Conservation (phyloP, 1,139 yeast genomes). For the Magnusiomyces sp. region DNA sequence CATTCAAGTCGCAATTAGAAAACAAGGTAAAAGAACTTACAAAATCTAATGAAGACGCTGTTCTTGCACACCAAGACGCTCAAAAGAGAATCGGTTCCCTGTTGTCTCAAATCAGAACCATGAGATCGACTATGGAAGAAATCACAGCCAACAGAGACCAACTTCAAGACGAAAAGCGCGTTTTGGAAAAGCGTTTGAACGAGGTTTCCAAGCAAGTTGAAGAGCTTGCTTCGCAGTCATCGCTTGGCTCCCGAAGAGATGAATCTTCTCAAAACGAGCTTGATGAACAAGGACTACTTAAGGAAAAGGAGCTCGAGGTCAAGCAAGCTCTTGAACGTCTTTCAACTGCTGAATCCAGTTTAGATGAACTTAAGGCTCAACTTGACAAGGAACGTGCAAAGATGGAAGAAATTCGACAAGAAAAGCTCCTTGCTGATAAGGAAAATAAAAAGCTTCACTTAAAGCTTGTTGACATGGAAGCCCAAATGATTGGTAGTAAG, state of each 20-base stretch:
- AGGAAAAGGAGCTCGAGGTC: slow-evolving; percentile 9
- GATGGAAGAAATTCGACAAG: slow-evolving; percentile 22
- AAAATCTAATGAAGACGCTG: slow-evolving; percentile 41
- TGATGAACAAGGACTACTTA: slow-evolving; percentile 16
- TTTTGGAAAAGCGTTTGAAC: slow-evolving; percentile 30
- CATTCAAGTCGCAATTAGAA: slow-evolving; percentile 43
- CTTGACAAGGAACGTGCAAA: slow-evolving; percentile 24
- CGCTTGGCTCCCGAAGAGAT: too few relatives aligned
- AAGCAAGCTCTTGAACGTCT: slow-evolving; percentile 11
- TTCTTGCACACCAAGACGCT: slow-evolving; percentile 32
- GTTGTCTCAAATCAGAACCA: slow-evolving; percentile 29
- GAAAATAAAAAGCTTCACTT: slow-evolving; percentile 28
- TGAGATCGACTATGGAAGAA: slow-evolving; percentile 31
- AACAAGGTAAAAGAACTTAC: slow-evolving; percentile 44
- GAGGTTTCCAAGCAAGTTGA: slow-evolving; percentile 26
- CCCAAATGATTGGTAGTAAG: slow-evolving; percentile 23
- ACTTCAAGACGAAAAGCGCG: slow-evolving; percentile 30
- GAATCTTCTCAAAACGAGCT: neutral
- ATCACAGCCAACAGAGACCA: slow-evolving; percentile 33
- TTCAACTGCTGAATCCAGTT: slow-evolving; percentile 9
- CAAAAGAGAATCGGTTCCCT: slow-evolving; percentile 31
- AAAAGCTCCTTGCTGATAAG: slow-evolving; percentile 23
- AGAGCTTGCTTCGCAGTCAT: slow-evolving; percentile 20
- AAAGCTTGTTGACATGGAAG: slow-evolving; percentile 29
- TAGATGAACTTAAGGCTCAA: slow-evolving; percentile 16